Evolutionary conservation across 2,329 filamentous ascomycete species (phyloP), one percentile per base, ranked within the genome.

Genomic region (Metarhizium humberi): DNA sequence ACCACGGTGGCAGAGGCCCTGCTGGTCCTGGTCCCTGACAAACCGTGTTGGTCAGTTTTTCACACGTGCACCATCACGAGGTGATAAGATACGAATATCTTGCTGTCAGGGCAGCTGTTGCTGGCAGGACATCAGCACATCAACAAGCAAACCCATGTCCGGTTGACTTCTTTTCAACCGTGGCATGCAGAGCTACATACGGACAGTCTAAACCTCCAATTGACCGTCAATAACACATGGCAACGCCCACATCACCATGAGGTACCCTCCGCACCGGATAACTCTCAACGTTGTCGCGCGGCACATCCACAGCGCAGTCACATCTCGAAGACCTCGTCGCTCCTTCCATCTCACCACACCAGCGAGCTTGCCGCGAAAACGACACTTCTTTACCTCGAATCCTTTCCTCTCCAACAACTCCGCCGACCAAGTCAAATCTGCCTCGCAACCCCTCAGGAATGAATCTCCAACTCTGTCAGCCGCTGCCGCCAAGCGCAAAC

Each of bases 341-440:
- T 64, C 65, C 55, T 77, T 82, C 59, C 78, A 80, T 67, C 68
- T 76, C 57, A 77, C 74, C 45, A 66, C 73, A 2, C 55, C 73
- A 2, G 64, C 69, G 8, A 64, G 66, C 51, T 61, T 75, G n/a
- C 79, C 81, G 11, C 78, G 79, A 56, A 81, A 79, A 60, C 79
- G 80, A 57, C 75, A 71, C 63, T 87, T 87, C 69, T 88, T 86
- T 69, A 86, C 84, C 13, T 86, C 84, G 29, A 86, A 83, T 62
- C 74, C 80, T 2, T 75, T 77, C 57, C 69, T 84, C 10, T 75
- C 74, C 16, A 58, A 67, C 30, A 69, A 66, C 55, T 61, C 63
- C 20, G 20, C 52, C 4, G 56, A 61, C 55, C 48, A 59, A 53
- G 13, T 58, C 56, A 56, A 61, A 49, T 56, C 62, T 50, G 42